A percentile compares a stretch with the other conserved stretches of the same genome.
Evolutionary conservation across 2,329 filamentous ascomycete genomes (phyloP).

Genomic region (Aspergillus aculeatus): DNA sequence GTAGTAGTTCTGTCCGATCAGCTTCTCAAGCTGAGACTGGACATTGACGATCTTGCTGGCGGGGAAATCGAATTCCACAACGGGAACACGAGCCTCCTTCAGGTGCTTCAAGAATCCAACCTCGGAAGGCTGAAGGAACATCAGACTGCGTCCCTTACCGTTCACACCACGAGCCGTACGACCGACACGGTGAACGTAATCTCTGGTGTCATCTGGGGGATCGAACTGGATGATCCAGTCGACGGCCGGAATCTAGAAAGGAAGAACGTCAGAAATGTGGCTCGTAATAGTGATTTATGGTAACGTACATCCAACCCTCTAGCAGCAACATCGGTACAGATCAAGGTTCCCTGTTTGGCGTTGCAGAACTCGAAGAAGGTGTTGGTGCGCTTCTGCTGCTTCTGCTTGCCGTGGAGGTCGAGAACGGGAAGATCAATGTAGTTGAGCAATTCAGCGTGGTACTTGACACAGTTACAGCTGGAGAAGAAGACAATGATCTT

Average conservation of each 20-base stretch:
- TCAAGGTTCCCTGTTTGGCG: conserved; percentile 78
- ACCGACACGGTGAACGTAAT: conserved; percentile 95
- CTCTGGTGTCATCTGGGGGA: conserved; percentile 82
- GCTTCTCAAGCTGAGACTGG: conserved; percentile 86
- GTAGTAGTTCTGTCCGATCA: conserved; percentile 95
- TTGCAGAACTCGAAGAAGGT: conserved; percentile 97
- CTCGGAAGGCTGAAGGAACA: conserved; percentile 91
- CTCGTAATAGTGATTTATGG: background rate
- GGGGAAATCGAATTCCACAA: conserved; percentile 95
- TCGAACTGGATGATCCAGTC: conserved; percentile 98
- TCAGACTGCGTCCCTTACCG: conserved; percentile 80
- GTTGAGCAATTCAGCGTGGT: conserved; percentile 92
- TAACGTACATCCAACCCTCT: conserved; percentile 77
- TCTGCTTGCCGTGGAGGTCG: conserved; percentile 89
- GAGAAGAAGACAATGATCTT: conserved; percentile 98
- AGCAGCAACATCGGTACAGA: conserved; percentile 95
- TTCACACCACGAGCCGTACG: conserved; percentile 85
- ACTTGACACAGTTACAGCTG: conserved; percentile 90
- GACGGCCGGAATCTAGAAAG: conserved; percentile 73
- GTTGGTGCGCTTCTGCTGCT: conserved; percentile 98
- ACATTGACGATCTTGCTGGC: conserved; percentile 88
- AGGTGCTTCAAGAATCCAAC: conserved; percentile 89
- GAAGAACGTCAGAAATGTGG: conserved; percentile 19
- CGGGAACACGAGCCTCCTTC: conserved; percentile 85
- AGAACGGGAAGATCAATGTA: conserved; percentile 93